Evolutionary conservation across 768 basidiomycete species (phyloP).

Genomic region (Boletus sp.): DNA sequence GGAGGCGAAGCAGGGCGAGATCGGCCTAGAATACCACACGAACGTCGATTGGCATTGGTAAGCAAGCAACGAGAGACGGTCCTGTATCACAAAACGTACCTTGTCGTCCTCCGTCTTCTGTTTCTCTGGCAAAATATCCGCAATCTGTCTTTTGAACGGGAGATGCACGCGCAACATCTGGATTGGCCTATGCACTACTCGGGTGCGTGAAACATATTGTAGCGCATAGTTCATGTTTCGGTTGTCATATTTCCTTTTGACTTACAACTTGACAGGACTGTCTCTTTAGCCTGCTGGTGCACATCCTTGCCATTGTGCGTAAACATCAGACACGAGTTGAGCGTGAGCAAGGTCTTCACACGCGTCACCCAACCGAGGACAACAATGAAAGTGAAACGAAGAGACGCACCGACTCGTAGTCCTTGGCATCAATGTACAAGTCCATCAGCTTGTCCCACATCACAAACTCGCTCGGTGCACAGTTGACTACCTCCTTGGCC

Average conservation of each 20-base stretch:
- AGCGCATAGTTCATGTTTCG: no score
- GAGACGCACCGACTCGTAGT: slow-evolving; percentile 64
- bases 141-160: slow-evolving; percentile 81
- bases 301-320: slow-evolving; percentile 96
- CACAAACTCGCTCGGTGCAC: slow-evolving; percentile 97
- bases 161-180: slow-evolving; percentile 79
- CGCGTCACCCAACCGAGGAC: neutral
- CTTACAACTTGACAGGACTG: no score
- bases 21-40: slow-evolving; percentile 65
- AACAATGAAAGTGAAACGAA: neutral
- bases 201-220: no score
- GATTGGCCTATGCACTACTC: no score
- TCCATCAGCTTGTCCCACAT: slow-evolving; percentile 99
- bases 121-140: slow-evolving; percentile 86
- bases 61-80: neutral
- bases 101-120: slow-evolving; percentile 83
- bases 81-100: slow-evolving; percentile 38
- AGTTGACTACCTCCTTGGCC: slow-evolving; percentile 94
- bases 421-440: slow-evolving; percentile 85
- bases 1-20: slow-evolving; percentile 88
- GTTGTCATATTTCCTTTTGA: no score
- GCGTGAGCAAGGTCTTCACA: slow-evolving; percentile 72
- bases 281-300: no score
- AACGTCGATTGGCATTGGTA: no score
- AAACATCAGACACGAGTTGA: slow-evolving; percentile 99